These are phyloP conservation scores for Quercus robur DNA, from an alignment of 306 rosid genomes.

Conservation along the genomic window DNA sequence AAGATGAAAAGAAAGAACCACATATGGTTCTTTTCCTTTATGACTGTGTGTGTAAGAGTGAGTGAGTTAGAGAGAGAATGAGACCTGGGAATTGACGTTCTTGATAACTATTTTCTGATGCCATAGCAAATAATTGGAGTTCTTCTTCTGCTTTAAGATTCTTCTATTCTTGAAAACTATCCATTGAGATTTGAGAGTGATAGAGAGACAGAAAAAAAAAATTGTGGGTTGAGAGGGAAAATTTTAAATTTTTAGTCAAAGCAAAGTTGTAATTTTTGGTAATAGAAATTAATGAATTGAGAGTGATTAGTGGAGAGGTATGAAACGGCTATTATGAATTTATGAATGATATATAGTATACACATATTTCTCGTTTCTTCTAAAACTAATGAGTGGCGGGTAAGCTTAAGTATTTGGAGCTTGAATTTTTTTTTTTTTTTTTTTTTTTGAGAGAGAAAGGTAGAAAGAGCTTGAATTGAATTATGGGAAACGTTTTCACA, in stretches of 20 bases:
- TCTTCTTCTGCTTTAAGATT: not conserved
- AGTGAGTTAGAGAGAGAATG: not conserved
- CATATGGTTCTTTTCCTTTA: not conserved
- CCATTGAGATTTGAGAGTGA: not conserved
- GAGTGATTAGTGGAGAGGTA: not conserved
- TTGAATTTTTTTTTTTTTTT: too few species aligned
- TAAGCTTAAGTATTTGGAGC: too few species aligned
- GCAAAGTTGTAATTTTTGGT: not conserved
- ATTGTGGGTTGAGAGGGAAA: not conserved
- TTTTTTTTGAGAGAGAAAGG: too few species aligned
- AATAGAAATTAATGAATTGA: not conserved
- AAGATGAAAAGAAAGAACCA: not conserved
- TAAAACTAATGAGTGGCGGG: too few species aligned
- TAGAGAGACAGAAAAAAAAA: not conserved
- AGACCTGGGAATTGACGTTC: conserved; percentile 19
- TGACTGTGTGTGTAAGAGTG: too few species aligned
- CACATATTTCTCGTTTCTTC: not conserved
- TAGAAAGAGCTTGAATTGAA: too few species aligned
- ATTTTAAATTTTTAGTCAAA: not conserved
- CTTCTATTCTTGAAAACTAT: not conserved
- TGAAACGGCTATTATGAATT: not conserved
- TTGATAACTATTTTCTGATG: not conserved
- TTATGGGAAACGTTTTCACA: too few species aligned
- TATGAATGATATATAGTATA: not conserved
- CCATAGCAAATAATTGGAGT: conserved; percentile 2